Evolutionary conservation across 495 filamentous ascomycete species (phyloP).

Genomic region (Neurospora cerealis): DNA sequence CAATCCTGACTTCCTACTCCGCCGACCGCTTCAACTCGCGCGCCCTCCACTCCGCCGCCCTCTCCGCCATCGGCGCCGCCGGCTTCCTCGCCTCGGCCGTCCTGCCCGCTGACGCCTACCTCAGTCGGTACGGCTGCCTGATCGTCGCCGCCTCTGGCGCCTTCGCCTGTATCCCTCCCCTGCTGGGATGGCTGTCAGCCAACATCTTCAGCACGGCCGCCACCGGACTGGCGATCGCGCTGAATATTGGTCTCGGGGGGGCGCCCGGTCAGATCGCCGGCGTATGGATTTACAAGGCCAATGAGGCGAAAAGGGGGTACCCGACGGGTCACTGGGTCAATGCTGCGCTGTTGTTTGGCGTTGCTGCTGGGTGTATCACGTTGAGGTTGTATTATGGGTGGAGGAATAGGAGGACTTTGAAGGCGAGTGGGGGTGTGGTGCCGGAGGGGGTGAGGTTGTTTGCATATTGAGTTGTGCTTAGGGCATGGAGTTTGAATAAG

Average conservation of each 20-base stretch:
- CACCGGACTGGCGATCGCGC: constrained; percentile 50
- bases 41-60: constrained; percentile 45
- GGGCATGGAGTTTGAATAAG: not conserved
- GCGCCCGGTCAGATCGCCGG: constrained; percentile 57
- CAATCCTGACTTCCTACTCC: constrained; percentile 45
- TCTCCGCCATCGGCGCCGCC: constrained; percentile 48
- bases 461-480: not conserved
- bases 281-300: constrained; percentile 56
- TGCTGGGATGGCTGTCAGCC: constrained; percentile 55
- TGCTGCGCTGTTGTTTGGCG: constrained; percentile 28
- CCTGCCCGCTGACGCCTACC: constrained; percentile 46
- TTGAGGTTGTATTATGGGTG: constrained; percentile 30
- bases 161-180: constrained; percentile 42
- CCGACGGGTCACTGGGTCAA: constrained; percentile 49
- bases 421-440: not conserved
- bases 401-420: constrained; percentile 21
- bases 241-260: constrained; percentile 54
- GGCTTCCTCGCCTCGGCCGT: constrained; percentile 54
- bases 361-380: constrained; percentile 22
- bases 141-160: constrained; percentile 51
- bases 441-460: not conserved
- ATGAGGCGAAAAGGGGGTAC: constrained; percentile 48
- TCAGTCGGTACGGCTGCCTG: constrained; percentile 50
- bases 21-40: constrained; percentile 56
- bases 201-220: constrained; percentile 51